Evolutionary conservation across 257 asterid genomes (phyloP).

Genomic region (Eustoma russellianum): DNA sequence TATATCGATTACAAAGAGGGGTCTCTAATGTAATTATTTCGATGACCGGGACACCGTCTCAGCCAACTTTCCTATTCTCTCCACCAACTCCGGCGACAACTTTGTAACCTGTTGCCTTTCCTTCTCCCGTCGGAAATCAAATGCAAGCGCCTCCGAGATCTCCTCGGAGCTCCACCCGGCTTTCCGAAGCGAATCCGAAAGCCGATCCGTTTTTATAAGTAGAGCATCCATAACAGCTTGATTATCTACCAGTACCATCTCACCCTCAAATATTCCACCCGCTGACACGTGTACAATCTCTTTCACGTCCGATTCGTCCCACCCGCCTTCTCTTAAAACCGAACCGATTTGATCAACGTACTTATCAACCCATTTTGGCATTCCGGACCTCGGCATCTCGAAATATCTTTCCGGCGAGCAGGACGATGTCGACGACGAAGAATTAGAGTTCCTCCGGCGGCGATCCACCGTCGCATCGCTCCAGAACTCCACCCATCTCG

Average conservation of each 20-base stretch:
- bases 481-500: constrained; percentile 99
- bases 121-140: constrained; percentile 67
- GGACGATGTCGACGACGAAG: constrained; percentile 53
- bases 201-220: constrained; percentile 78
- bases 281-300: constrained; percentile 76
- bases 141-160: constrained; percentile 78
- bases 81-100: constrained; percentile 63
- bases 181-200: constrained; percentile 69
- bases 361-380: constrained; percentile 81
- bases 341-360: constrained; percentile 76
- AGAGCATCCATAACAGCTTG: constrained; percentile 80
- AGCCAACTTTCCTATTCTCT: constrained; percentile 71
- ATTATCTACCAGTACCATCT: constrained; percentile 75
- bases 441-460: constrained; percentile 57
- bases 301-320: constrained; percentile 85
- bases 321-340: constrained; percentile 71
- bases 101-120: constrained; percentile 55
- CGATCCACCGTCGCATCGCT: constrained; percentile 89
- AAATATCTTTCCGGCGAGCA: constrained; percentile 77
- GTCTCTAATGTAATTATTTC: constrained; percentile 23
- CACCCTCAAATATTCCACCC: constrained; percentile 77
- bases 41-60: constrained; percentile 69
- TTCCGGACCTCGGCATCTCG: constrained; percentile 54
- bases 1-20: constrained; percentile 29
- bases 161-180: constrained; percentile 98